Conservation (phyloP, 768 basidiomycete genomes). For the Phylloporus scabripes region DNA sequence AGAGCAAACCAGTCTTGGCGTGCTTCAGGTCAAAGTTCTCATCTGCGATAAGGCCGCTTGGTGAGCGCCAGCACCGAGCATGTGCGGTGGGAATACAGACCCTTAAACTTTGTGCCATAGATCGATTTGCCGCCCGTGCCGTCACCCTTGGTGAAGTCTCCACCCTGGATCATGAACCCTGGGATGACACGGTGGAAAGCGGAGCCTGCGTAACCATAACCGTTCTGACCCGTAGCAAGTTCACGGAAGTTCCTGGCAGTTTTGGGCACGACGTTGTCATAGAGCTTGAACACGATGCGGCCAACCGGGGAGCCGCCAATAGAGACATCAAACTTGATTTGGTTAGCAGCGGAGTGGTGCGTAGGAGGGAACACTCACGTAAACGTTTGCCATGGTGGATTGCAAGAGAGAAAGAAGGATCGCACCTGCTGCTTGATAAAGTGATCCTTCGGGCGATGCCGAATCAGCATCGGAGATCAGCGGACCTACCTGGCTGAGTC, state of each 20-base stretch:
- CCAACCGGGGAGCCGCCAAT: constrained; percentile 40
- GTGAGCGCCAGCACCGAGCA: background rate
- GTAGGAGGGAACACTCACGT: constrained; percentile 2
- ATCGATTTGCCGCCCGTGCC: constrained; percentile 82
- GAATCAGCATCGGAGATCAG: constrained; percentile 4
- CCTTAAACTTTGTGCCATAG: constrained; percentile 63
- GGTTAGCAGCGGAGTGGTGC: background rate
- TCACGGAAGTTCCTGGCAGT: constrained; percentile 86
- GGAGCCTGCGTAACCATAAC: constrained; percentile 66
- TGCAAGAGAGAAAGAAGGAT: background rate
- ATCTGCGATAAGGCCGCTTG: constrained; percentile 38
- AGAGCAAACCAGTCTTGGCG: constrained; percentile 51
- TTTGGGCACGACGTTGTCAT: constrained; percentile 68
- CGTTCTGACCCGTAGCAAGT: constrained; percentile 69
- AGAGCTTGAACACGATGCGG: constrained; percentile 81
- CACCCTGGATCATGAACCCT: constrained; percentile 85
- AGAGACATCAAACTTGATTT: constrained; percentile 57
- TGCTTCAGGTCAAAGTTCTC: constrained; percentile 84
- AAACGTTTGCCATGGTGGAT: constrained; percentile 23
- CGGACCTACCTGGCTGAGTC: background rate
- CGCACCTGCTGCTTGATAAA: background rate
- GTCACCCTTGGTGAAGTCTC: constrained; percentile 68
- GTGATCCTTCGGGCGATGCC: constrained; percentile 10
- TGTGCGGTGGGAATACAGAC: constrained; percentile 30
- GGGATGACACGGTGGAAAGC: constrained; percentile 83